Evolutionary conservation across 2,329 filamentous ascomycete species (phyloP), one percentile per base, ranked within the genome.

Genomic region (Phoma herbarum): DNA sequence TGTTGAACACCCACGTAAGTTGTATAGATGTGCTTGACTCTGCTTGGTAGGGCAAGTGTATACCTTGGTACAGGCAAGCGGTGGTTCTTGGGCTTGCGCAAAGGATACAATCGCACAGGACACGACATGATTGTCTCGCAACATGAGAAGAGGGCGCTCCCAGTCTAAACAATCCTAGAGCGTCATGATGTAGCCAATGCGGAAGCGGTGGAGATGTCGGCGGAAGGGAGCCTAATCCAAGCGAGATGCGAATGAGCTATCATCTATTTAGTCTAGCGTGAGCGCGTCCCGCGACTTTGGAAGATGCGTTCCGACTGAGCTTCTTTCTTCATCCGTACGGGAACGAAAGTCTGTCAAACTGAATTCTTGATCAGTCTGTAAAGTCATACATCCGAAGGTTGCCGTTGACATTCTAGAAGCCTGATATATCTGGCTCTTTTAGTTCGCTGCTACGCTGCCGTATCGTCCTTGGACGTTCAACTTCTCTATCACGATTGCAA

Each of bases 1-100:
- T 67, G 60, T 57, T 78, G 74, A 11, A 71, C 60, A 9, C 75
- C 75, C 9, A 77, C 54, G 45, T 77, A 77, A 2, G 71, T 53
- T 11, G 72, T 76, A 50, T 69, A 69, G 8, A 76, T 59, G 16
- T 69, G 62, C 1, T 55, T 66, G 9, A 71, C 50, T 20, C 49
- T 35, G 1, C 62, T 44, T 7, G 73, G 70, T 2, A 76, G 53
- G 18, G 61, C 57, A 7, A 77, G 55, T 4, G 61, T 70, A 65
- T 69, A 78, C 52, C 76, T 59, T 9, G 74, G 73, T 10, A 77
- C 66, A 2, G 75, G 75, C 3, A 70, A 62, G 18, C 68, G 70
- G 49, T 77, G 71, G 41, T 72, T 71, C 31, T 52, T 57, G 4
- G 75, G 76, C 47, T 69, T 68, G 42, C 71, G 72, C 1, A 77